Base-by-base conservation (phyloP, 2,329 filamentous ascomycete species). In the Fusarium praegraminearum region DNA sequence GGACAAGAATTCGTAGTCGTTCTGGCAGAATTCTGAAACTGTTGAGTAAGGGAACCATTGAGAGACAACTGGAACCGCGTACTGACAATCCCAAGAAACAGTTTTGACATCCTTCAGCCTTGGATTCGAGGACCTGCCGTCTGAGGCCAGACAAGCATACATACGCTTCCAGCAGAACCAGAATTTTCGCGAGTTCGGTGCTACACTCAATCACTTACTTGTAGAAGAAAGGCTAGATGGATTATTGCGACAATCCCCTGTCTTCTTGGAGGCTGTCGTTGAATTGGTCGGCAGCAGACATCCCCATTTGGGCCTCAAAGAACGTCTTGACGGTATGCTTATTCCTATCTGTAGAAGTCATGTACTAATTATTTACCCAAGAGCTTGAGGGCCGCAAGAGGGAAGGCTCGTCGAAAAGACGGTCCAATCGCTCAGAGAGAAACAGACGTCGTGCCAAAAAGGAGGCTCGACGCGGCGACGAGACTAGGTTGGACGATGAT, bases 251-350 rank as follows among this genome's bases (percentile, higher is more conserved):
- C 46, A 59, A 9, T 63, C 73, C 18, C 41, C 54, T 11, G 35
- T 36, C 1, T 67, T 73, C 38, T 63, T 69, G 13, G 18, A 61
- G 9, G 33, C 57, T 30, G 58, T 65, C 12, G 46, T 26, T 18
- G 45, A 66, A 5, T 51, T 78, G 13, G 76, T 76, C 47, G 65
- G 56, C 16, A 47, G 66, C 15, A 61, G 59, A 44, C 69, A 76
- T 53, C 60, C 69, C 10, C 33, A 60, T 4, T 22, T 71, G 26
- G 26, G 54, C 26, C 67, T 71, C 10, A 43, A 47, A 51, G 49
- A 28, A 18, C 67, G 58, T 24, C 61, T 46, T 30, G 51, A 70
- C 44, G 67, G 67, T 70, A 71, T 52, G 58, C 13, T 20, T n/a
- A 12, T 5, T 24, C 16, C 33, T 13, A 2, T 9, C 16, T 2